Evolutionary conservation across 2,329 filamentous ascomycete genomes (phyloP), one percentile per base, ranked within the genome.

Genomic region (Cladosporium sp.): DNA sequence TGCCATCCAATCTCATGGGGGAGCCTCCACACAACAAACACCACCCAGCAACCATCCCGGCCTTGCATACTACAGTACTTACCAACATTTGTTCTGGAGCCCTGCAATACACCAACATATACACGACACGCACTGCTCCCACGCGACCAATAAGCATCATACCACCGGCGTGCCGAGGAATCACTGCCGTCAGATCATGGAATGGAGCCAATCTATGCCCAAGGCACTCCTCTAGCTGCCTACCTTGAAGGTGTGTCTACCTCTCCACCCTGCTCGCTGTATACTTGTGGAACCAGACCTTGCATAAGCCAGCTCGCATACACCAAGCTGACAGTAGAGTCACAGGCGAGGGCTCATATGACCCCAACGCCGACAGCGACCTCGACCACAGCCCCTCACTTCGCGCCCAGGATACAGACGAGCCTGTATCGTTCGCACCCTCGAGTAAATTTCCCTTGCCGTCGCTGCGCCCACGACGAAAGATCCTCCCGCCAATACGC

Each of bases 121-220:
- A 21, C 21, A 21, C 21, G n/a, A 50, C 29, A 50, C 40, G 26
- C 7, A 31, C 40, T 33, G 28, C 58, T 31, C 44, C 16, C 58
- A 61, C 33, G 33, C 55, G 33, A 57, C 55, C 31, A 57, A 33
- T 57, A 57, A 57, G 23, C 31, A 57, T 10, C 31, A 40, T 33
- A 57, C 55, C 11, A 40, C 55, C 55, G 33, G 55, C 52, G 52
- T 55, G 52, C 55, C 55, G 55, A 57, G 28, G 57, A 60, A n/a
- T 37, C 58, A 8, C 44, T 61, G 29, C 33, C 55, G 21, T 12
- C 61, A 37, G 18, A 53, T 68, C 67, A 79, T 72, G 73, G 71
- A 78, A 95, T 97, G 93, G 93, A 97, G 85, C 88, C 91, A 75
- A 85, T 97, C 73, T 88, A 97, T 72, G 91, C 91, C 80, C 88